Percentiles rank a stretch among this genome's conserved stretches.
phyloP scores from a whole-genome alignment of 768 basidiomycete species.

The Cyathus striatus region DNA sequence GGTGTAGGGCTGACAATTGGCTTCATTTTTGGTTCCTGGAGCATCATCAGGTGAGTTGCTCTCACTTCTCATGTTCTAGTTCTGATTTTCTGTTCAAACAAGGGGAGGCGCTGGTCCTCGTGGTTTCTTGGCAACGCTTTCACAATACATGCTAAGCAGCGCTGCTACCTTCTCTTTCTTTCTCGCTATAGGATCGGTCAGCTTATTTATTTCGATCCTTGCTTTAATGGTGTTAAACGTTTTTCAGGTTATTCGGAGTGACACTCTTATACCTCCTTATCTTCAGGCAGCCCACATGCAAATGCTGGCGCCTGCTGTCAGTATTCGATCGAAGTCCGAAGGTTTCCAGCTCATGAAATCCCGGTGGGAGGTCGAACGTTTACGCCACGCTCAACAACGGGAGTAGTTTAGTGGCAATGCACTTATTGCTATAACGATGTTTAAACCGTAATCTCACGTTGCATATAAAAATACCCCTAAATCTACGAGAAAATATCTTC shows the following conservation, averaged over 20 bases:
- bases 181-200: conserved; percentile 88
- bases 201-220: conserved; percentile 12
- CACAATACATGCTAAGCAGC: conserved; percentile 97
- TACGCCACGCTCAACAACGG: conserved; percentile 21
- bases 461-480: no score
- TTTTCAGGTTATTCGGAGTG: conserved; percentile 93
- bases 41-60: conserved; percentile 81
- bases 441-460: no score
- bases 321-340: conserved; percentile 58
- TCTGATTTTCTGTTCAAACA: no score
- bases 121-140: conserved; percentile 85
- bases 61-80: no score
- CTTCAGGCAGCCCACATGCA: conserved; percentile 62
- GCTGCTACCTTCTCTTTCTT: conserved; percentile 98
- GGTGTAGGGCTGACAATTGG: conserved; percentile 96
- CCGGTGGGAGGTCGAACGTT: conserved; percentile 68
- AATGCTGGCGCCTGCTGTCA: conserved; percentile 42
- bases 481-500: no score
- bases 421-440: no score
- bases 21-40: conserved; percentile 94
- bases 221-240: conserved; percentile 3
- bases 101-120: conserved; percentile 91
- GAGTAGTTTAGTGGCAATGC: no score
- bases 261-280: conserved; percentile 53
- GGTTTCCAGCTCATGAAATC: conserved; percentile 67